These are phyloP conservation scores for Cladosporium sp. DNA, from an alignment of 2,329 filamentous ascomycete species.

Conservation along the genomic window DNA sequence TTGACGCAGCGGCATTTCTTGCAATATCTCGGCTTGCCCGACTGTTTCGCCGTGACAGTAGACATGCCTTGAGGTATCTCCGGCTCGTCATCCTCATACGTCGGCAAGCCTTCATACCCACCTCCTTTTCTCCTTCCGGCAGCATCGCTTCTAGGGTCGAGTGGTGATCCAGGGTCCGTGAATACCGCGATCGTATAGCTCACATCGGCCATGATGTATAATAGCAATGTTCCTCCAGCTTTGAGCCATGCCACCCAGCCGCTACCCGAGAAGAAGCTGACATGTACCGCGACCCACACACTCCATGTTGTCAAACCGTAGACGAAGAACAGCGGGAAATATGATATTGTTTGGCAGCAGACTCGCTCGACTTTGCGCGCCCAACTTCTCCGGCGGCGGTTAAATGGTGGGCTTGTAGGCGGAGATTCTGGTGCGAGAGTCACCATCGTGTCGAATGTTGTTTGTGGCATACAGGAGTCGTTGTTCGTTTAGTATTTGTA, in stretches of 20 bases:
- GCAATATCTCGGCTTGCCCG: constrained; percentile 83
- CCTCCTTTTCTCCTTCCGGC: constrained; percentile 18
- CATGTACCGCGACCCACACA: constrained; percentile 72
- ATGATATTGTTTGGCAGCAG: constrained; percentile 75
- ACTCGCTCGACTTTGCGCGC: constrained; percentile 72
- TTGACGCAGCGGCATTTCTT: constrained; percentile 96
- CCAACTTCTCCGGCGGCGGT: constrained; percentile 43
- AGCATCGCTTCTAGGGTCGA: constrained; percentile 34
- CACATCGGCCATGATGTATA: constrained; percentile 79
- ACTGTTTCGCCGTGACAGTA: constrained; percentile 87
- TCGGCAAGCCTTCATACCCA: constrained; percentile 78
- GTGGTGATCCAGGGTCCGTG: constrained; percentile 73
- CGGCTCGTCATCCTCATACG: constrained; percentile 55
- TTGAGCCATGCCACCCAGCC: constrained; percentile 21
- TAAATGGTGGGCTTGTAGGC: constrained; percentile 27
- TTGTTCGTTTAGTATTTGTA: background rate
- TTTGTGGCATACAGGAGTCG: background rate
- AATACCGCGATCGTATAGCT: constrained; percentile 93
- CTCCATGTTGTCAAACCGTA: constrained; percentile 92
- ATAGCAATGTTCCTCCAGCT: constrained; percentile 58
- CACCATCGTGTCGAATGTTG: constrained; percentile 21
- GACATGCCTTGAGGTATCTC: constrained; percentile 43
- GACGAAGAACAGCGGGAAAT: constrained; percentile 85
- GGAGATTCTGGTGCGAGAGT: constrained; percentile 20
- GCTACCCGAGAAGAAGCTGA: constrained; percentile 38